Base-by-base conservation (phyloP, 1,284 basidiomycete genomes). In the Moesziomyces sp. region DNA sequence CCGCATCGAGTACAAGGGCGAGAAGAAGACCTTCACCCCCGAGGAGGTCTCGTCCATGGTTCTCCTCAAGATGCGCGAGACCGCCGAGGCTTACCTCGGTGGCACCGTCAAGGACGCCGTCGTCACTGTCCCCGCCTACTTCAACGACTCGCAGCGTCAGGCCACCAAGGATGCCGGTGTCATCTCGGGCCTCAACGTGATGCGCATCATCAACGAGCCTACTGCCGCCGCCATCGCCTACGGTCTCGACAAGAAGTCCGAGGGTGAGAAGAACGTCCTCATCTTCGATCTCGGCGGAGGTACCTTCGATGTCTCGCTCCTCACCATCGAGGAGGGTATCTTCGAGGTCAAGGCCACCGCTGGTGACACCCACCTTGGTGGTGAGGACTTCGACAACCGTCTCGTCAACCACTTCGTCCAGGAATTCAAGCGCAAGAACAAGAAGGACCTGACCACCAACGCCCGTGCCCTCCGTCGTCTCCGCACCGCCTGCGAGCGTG, bases 341-440 rank as follows among this genome's bases (percentile, higher is more conserved):
- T 99, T 98, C 87, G 95, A 97, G 86, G 95, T 98, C 86, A 96
- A 97, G 88, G 94, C 96, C 70, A 98, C 95, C 73, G 95, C 96
- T 70, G 96, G 95, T 90, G 96, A 98, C 88, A 99, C 95, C 70
- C 95, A 98, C 86, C 89, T 98, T 85, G 95, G 95, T 87, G 95
- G 96, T 88, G 95, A 98, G 87, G 95, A 98, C 87, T 99, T 98
- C 82, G 96, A 98, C 87, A 98, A 98, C 89, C 71, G 85, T 79
- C 92, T 98, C 79, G 93, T 98, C 85, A 94, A 95, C 87, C 93
- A 97, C 90, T 97, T 99, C 84, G 91, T 93, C 71, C 93, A 95
- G 86, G 94, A 98, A 87, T 98, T 97, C 90, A 97, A 97, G 90
- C 90, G 94, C 85, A 97, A 97, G 89, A 91, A 94, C 90, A 97